Evolutionary conservation across 1,284 basidiomycete species (phyloP), one percentile per base, ranked within the genome.

Genomic region (Cryptococcus amylolentus): DNA sequence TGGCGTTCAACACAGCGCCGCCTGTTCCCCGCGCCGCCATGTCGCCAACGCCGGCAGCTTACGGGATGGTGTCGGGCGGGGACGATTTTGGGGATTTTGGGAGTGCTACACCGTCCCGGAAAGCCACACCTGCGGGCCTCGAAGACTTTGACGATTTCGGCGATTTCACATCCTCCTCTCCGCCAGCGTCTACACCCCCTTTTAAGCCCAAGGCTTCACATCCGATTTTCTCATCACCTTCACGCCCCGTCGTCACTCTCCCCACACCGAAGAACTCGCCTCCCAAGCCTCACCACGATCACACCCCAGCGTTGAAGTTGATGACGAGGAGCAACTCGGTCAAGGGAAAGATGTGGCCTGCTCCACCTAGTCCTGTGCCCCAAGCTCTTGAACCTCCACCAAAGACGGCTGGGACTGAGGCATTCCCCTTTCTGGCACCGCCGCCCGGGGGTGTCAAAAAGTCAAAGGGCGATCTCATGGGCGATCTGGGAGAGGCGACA

Each of bases 341-440:
- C 0, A 65, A 63, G 42, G 70, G 70, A 16, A 59, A 55, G 55
- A 39, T 65, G 49, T 72, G 70, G 70, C 70, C 70, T 31, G 70
- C 70, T 5, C 70, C 70, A 3, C 58, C 68, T 5, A 65, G 63
- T 26, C 70, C 70, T 10, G 43, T 65, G 14, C 62, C 61, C 4
- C 67, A 66, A 2, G 43, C 52, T 9, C 52, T 72, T 5, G 57
- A 62, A 20, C 68, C 68, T 1, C 70, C 70, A 10, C 68, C 68
- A 2, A 57, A 54, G 8, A 18, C 40, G 23, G 1, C 49, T 14
- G 23, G 37, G 12, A n/a, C 42, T 28, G 57, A 42, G 2, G 64
- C 58, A 18, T 69, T 69, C 51, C 68, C 69, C 16, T 72, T 70
- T 60, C 54, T 72, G 43, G 57, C 46, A 27, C 68, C 66, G 6